Evolutionary conservation across 2,329 filamentous ascomycete species (phyloP).

Genomic region (Purpureocillium takamizusanense): DNA sequence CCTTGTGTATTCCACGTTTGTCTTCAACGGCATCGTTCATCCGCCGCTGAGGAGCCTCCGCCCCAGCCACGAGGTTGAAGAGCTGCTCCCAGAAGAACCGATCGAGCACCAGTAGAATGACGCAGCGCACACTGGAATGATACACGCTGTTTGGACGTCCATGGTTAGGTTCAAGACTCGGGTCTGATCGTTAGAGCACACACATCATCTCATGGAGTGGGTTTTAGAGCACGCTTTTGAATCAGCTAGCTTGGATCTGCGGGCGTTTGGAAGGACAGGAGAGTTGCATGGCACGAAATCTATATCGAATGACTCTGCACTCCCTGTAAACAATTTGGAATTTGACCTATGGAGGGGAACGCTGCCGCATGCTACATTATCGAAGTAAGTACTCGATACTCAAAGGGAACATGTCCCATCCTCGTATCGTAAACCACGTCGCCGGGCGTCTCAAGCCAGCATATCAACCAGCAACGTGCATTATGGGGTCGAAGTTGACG

Average conservation of each 20-base stretch:
- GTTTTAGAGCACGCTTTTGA: no score
- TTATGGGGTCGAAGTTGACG: no score
- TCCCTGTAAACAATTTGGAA: no score
- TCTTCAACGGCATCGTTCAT: slow-evolving; percentile 90
- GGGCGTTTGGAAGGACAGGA: not conserved
- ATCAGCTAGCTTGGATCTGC: not conserved
- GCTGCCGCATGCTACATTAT: not conserved
- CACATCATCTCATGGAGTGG: no score
- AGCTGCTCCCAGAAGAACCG: slow-evolving; percentile 71
- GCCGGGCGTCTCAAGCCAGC: not conserved
- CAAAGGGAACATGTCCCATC: not conserved
- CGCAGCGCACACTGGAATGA: no score
- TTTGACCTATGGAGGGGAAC: not conserved
- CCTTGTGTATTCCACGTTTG: slow-evolving; percentile 90
- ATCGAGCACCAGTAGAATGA: slow-evolving; percentile 54
- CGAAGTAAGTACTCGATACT: not conserved
- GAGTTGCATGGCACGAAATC: no score
- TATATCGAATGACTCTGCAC: no score
- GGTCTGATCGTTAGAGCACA: no score
- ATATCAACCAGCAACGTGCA: no score
- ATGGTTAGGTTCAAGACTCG: no score
- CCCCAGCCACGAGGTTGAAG: slow-evolving; percentile 43
- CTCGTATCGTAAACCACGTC: not conserved
- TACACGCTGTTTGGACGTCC: no score
- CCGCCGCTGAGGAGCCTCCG: slow-evolving; percentile 67